Evolutionary conservation across 371 early-diverging fungal genomes (phyloP), one percentile per base, ranked within the genome.

Genomic region (Ordospora colligata): DNA sequence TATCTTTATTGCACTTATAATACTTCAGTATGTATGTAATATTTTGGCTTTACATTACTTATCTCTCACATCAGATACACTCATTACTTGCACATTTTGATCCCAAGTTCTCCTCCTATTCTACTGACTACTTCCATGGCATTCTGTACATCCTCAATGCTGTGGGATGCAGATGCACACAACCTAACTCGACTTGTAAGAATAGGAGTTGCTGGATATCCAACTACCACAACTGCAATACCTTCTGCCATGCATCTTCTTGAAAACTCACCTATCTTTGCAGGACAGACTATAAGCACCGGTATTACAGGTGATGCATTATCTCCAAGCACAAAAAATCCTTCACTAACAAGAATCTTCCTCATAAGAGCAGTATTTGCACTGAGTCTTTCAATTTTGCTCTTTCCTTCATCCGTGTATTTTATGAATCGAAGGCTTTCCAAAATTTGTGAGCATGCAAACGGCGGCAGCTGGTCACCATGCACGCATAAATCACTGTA

Each of bases 181-280:
- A 99, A 92, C 50, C 98, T 87, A 40, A 93, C 95, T 51, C 99
- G 87, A 5, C 91, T 90, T 17, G 92, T 90, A 54, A 97, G 91
- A 67, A 97, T 92, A n/a, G 96, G 92, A 0, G 95, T 94, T 1
- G 94, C 94, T 0, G 98, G 98, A 86, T 94, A 95, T 17, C 94
- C 94, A 4, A 97, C 98, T 0, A 97, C 95, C 5, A 96, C 96
- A 19, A 95, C 92, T 7, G 96, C 97, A 74, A 99, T 88, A 52
- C 91, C 91, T 42, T 93, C 88, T 75, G 89, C 87, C 43, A 94
- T 86, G 79, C 91, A 89, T 82, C 92, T 90, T 22, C 95, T 87
- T 42, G 94, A 83, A 83, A 99, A 96, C 23, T 93, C 96, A 32
- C 91, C 89, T 73, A 97, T 91, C 86, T 99, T 99, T 67, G 93